Percentiles rank a stretch among this genome's conserved stretches.
These are phyloP conservation scores for Eutrema yunnanense DNA, from an alignment of 345 rosid species.

Conservation along the genomic window DNA sequence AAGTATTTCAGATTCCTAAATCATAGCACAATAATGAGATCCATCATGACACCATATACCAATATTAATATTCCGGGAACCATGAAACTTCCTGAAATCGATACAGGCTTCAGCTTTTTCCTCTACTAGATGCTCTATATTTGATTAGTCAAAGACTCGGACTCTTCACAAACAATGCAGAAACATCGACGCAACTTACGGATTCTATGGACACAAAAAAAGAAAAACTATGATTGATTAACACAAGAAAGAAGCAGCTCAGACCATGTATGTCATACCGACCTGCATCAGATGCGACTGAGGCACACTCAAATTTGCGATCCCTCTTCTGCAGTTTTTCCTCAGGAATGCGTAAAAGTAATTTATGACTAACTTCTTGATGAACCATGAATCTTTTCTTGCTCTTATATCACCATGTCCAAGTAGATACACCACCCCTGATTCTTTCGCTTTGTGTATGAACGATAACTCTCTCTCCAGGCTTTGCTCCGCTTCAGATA, in stretches of 20 bases:
- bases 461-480: conserved; percentile 93
- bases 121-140: conserved; percentile 9
- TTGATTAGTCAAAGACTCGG: conserved; percentile 3
- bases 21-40: not conserved
- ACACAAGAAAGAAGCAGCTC: not conserved
- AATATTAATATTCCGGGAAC: not conserved
- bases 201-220: conserved; percentile 14
- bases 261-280: conserved; percentile 99
- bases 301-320: conserved; percentile 87
- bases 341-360: conserved; percentile 94
- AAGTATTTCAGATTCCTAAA: not conserved
- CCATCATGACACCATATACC: not conserved
- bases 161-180: conserved; percentile 25
- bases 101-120: conserved; percentile 1
- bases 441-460: conserved; percentile 85
- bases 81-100: not conserved
- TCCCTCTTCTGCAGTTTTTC: conserved; percentile 92
- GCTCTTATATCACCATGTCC: conserved; percentile 99
- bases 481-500: conserved; percentile 72
- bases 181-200: not conserved
- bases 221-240: not conserved
- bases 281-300: conserved; percentile 97
- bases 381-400: conserved; percentile 95
- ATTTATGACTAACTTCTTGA: conserved; percentile 85
- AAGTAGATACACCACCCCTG: conserved; percentile 93